These are phyloP conservation scores for Scheffersomyces cryptocercus DNA, from an alignment of 1,139 yeast species.

Conservation along the genomic window DNA sequence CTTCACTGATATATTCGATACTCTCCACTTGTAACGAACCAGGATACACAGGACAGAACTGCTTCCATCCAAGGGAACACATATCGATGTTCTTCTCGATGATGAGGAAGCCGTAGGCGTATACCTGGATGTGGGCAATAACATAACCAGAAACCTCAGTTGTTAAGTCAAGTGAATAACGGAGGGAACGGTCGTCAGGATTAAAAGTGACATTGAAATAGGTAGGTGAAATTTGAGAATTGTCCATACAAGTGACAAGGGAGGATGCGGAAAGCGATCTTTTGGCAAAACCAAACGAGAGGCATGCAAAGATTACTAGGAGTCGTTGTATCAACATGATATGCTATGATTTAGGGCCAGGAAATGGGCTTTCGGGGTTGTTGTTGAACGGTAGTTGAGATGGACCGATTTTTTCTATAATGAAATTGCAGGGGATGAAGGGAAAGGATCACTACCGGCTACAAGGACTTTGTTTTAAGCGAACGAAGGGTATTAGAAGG, in stretches of 20 bases:
- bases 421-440: no score
- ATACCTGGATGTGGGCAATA: slow-evolving; percentile 61
- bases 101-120: slow-evolving; percentile 73
- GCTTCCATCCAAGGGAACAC: slow-evolving; percentile 70
- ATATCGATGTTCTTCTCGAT: slow-evolving; percentile 54
- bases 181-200: slow-evolving; percentile 63
- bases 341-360: no score
- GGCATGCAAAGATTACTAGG: slow-evolving; percentile 5
- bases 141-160: slow-evolving; percentile 62
- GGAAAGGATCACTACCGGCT: no score
- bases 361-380: no score
- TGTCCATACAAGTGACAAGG: slow-evolving; percentile 72
- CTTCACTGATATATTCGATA: slow-evolving; percentile 52
- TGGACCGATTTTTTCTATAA: no score
- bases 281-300: slow-evolving; percentile 18
- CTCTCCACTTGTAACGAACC: slow-evolving; percentile 71
- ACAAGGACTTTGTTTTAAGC: no score
- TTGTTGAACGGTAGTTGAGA: no score
- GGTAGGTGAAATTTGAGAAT: slow-evolving; percentile 63
- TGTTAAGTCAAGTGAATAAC: slow-evolving; percentile 60
- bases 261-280: slow-evolving; percentile 62
- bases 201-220: slow-evolving; percentile 67
- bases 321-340: slow-evolving; percentile 1
- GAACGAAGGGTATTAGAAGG: no score
- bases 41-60: slow-evolving; percentile 76